These are phyloP conservation scores for Clavaria fumosa DNA, from an alignment of 768 basidiomycete genomes.

Conservation along the genomic window DNA sequence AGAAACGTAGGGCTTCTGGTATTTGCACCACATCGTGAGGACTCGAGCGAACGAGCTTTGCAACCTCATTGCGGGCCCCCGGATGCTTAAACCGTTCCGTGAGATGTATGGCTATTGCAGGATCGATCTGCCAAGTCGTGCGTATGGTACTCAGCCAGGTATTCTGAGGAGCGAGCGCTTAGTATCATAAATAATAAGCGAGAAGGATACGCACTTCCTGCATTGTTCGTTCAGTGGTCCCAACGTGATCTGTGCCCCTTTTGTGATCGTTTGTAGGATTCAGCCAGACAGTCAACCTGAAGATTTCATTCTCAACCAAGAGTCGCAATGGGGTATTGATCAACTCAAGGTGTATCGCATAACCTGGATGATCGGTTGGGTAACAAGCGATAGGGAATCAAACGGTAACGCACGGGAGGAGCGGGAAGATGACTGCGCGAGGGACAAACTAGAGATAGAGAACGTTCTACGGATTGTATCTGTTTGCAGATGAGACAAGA, in stretches of 20 bases:
- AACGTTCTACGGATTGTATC: conserved; percentile 50
- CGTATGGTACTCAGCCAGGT: conserved; percentile 56
- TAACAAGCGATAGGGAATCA: not conserved
- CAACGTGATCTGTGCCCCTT: conserved; percentile 46
- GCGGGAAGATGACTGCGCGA: conserved; percentile 29
- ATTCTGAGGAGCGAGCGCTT: not conserved
- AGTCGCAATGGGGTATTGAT: conserved; percentile 65
- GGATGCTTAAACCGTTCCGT: conserved; percentile 76
- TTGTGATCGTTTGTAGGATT: conserved; percentile 72
- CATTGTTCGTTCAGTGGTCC: conserved; percentile 36
- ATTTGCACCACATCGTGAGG: conserved; percentile 54
- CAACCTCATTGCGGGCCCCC: conserved; percentile 54
- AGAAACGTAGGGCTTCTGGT: conserved; percentile 67
- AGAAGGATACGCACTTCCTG: conserved; percentile 36
- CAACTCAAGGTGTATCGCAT: conserved; percentile 41
- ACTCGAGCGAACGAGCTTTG: conserved; percentile 55
- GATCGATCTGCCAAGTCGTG: conserved; percentile 69
- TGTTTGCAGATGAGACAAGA: conserved; percentile 57
- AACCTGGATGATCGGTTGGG: conserved; percentile 26
- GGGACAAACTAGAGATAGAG: conserved; percentile 47
- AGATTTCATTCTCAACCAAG: conserved; percentile 84
- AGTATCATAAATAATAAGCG: too few relatives aligned
- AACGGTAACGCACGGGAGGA: conserved; percentile 23
- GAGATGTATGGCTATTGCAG: conserved; percentile 70
- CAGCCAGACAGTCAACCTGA: conserved; percentile 73